These are phyloP conservation scores for Nectriaceae sp. DNA, from an alignment of 2,329 filamentous ascomycete genomes.

Conservation along the genomic window DNA sequence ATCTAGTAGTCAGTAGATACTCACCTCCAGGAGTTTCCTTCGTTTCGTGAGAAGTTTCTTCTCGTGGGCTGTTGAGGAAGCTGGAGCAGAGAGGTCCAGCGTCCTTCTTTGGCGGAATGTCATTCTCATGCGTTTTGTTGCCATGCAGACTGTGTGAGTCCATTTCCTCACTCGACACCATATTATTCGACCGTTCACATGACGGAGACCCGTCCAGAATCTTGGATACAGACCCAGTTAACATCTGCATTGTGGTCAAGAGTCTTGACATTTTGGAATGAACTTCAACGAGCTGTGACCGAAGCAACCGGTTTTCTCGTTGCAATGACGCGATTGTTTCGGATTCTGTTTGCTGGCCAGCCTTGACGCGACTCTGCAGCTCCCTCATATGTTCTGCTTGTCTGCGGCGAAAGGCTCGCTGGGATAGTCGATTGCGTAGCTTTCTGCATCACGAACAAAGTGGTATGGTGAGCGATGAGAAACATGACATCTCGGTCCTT, in stretches of 20 bases:
- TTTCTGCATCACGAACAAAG: slow-evolving; percentile 19
- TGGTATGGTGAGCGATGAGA: background rate
- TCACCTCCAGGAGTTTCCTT: background rate
- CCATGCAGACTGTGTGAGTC: background rate
- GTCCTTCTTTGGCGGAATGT: background rate
- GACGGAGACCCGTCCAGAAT: slow-evolving; percentile 22
- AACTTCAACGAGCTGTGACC: slow-evolving; percentile 31
- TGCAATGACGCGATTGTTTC: slow-evolving; percentile 27
- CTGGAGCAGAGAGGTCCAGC: background rate
- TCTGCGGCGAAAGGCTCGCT: slow-evolving; percentile 33
- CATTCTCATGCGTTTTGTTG: background rate
- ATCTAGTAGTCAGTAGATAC: background rate
- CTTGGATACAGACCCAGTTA: slow-evolving; percentile 25
- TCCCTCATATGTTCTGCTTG: slow-evolving; percentile 32
- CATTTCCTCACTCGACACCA: background rate
- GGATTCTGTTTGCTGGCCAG: slow-evolving; percentile 21
- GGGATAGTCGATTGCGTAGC: slow-evolving; percentile 34
- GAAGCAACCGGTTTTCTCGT: slow-evolving; percentile 26
- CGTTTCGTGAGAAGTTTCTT: too few relatives aligned
- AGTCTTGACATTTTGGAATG: slow-evolving; percentile 28
- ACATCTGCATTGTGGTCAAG: slow-evolving; percentile 24
- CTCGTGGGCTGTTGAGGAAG: background rate
- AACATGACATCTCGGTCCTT: too few relatives aligned
- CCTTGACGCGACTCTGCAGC: slow-evolving; percentile 23
- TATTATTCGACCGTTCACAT: background rate